Evolutionary conservation across 2,329 filamentous ascomycete genomes (phyloP).

Genomic region (Talaromyces sp.): DNA sequence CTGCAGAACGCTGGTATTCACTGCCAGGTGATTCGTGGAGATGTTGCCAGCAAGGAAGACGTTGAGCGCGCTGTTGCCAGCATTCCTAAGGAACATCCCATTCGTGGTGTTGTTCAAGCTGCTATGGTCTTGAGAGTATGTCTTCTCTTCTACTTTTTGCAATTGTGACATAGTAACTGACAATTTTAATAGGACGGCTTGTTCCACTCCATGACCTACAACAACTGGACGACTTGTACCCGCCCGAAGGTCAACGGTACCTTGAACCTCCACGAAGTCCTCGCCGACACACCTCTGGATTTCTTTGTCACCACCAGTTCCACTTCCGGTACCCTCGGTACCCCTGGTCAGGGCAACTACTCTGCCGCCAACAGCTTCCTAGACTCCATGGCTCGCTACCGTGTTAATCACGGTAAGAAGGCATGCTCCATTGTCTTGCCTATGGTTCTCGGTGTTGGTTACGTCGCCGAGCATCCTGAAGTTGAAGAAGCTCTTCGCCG

Average conservation of each 20-base stretch:
- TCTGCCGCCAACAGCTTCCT: conserved; percentile 37
- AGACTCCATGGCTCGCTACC: conserved; percentile 31
- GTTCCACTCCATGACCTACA: conserved; percentile 6
- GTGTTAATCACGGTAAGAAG: conserved; percentile 25
- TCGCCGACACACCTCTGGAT: conserved; percentile 24
- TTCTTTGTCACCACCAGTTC: conserved; percentile 43
- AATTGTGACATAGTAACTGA: background rate
- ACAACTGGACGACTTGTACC: conserved; percentile 4
- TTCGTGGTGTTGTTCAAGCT: conserved; percentile 29
- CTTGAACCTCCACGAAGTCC: conserved; percentile 12
- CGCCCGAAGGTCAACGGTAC: conserved; percentile 8
- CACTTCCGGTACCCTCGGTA: conserved; percentile 42
- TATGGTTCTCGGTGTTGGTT: conserved; percentile 28
- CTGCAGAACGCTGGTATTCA: conserved; percentile 22
- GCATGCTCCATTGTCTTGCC: conserved; percentile 29
- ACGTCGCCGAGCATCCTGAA: conserved; percentile 23
- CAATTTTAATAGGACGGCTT: background rate
- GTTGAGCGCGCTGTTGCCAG: conserved; percentile 24
- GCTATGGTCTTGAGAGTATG: conserved; percentile 28
- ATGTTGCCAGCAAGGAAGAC: conserved; percentile 31
- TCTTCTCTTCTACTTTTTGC: background rate
- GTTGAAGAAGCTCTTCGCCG: conserved; percentile 11
- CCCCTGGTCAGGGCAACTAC: conserved; percentile 44
- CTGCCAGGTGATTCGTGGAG: conserved; percentile 28
- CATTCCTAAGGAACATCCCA: conserved; percentile 18